Evolutionary conservation across 2,329 filamentous ascomycete species (phyloP).

Genomic region (Sporothrix curviconia): DNA sequence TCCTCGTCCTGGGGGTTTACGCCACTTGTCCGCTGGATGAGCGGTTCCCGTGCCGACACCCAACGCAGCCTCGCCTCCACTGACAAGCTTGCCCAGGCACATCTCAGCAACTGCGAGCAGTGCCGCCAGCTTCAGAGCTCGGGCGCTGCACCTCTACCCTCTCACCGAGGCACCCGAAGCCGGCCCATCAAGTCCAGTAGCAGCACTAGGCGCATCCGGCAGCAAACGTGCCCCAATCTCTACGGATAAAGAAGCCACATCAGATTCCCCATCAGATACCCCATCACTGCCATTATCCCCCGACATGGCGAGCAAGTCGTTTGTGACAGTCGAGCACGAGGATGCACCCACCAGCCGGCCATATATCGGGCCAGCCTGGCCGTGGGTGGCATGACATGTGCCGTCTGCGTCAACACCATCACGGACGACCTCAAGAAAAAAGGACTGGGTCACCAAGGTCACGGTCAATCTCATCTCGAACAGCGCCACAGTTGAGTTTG

Average conservation of each 20-base stretch:
- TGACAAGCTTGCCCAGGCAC: slow-evolving; percentile 23
- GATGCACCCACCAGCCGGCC: slow-evolving; percentile 25
- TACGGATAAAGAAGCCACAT: not conserved
- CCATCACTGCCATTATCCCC: not conserved
- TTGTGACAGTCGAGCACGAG: slow-evolving; percentile 32
- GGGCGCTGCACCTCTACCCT: not conserved
- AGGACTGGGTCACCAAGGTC: slow-evolving; percentile 51
- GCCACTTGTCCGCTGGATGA: slow-evolving; percentile 19
- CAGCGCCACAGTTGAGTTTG: slow-evolving; percentile 56
- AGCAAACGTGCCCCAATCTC: no score
- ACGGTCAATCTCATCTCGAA: slow-evolving; percentile 61
- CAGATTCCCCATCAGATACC: not conserved
- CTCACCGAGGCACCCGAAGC: slow-evolving; percentile 5
- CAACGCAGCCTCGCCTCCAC: not conserved
- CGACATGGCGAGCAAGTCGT: slow-evolving; percentile 18
- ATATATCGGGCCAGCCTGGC: slow-evolving; percentile 51
- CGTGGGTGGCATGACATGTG: slow-evolving; percentile 68
- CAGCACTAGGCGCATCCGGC: not conserved
- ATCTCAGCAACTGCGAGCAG: slow-evolving; percentile 39
- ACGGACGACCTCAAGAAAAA: slow-evolving; percentile 51
- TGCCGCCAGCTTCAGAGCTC: slow-evolving; percentile 29
- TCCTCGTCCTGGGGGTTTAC: slow-evolving; percentile 12
- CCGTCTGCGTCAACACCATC: slow-evolving; percentile 59
- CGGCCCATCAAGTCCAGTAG: not conserved
- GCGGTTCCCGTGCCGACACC: not conserved